Evolutionary conservation across 2,329 filamentous ascomycete genomes (phyloP), one percentile per base, ranked within the genome.

Genomic region (Clonostachys rhizophaga): DNA sequence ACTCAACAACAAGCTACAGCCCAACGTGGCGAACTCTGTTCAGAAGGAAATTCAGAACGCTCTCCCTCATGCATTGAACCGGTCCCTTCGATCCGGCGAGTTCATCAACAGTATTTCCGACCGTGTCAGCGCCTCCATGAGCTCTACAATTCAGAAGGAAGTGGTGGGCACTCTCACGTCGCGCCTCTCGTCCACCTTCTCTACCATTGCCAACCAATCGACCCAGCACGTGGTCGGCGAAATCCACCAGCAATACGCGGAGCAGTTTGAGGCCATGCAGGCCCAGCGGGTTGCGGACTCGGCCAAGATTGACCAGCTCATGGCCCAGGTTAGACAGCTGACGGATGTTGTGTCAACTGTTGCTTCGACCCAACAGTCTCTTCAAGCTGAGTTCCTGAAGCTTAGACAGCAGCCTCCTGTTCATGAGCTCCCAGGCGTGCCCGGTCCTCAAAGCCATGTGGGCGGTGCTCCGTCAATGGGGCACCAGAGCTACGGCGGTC

Each of bases 281-380:
- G 68, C 69, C n/a, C 76, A 77, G 47, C 71, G 74, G 33, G 62
- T 62, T 6, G 68, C 69, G 5, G 78, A 83, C 47, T 69, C 66
- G 46, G 70, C 73, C 54, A 91, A 91, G 75, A 86, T 91, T 49
- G 81, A 87, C 46, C 80, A 88, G 57, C 74, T 92, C n/a, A 76
- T 84, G 8, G 75, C 77, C 13, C 76, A 88, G 33, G 82, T 89
- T 5, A 78, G 77, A 34, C 78, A 80, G 20, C 72, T 91, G 48
- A 79, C 83, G 4, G 81, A 85, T 52, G 88, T 84, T 41, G 76
- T 92, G 20, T 79, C 82, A 37, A 78, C 78, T 12, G 84, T 92
- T 83, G 83, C 83, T 6, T 68, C 79, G 6, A 77, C 79, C 2
- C 87, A 91, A 65, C 68, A 78, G 5, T 78, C 86, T 47, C 82